phyloP scores from a whole-genome alignment of 768 basidiomycete genomes.

The Serendipita sp. region DNA sequence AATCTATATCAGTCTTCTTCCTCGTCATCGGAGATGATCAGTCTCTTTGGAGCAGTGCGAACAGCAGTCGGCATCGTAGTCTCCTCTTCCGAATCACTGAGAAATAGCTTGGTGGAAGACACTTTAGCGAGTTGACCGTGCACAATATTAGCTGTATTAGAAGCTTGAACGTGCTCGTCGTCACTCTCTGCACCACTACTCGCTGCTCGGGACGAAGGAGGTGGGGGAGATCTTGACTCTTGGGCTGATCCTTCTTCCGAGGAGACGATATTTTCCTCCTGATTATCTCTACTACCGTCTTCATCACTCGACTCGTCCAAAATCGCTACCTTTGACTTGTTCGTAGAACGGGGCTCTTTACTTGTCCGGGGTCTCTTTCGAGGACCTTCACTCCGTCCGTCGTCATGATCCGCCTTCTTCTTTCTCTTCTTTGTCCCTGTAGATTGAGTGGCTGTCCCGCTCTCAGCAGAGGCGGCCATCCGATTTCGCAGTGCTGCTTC shows the following conservation, averaged over 20 bases:
- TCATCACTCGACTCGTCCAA: background rate
- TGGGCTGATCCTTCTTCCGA: too few relatives aligned
- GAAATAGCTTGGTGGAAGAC: background rate
- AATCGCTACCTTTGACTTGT: background rate
- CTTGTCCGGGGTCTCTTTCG: constrained; percentile 18
- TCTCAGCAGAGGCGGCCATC: constrained; percentile 25
- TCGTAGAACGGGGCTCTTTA: background rate
- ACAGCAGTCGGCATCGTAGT: background rate
- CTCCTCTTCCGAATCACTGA: background rate
- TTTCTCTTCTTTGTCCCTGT: constrained; percentile 45
- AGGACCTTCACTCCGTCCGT: constrained; percentile 26
- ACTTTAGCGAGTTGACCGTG: background rate
- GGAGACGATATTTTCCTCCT: too few relatives aligned
- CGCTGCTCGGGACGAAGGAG: background rate
- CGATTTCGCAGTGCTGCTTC: constrained; percentile 49
- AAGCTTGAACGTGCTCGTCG: background rate
- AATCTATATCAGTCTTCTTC: background rate
- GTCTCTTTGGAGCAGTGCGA: background rate
- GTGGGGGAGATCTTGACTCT: background rate
- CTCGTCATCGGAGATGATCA: background rate
- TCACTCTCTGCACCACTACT: background rate
- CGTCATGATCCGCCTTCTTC: constrained; percentile 28
- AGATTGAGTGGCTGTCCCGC: constrained; percentile 30
- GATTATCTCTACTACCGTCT: background rate
- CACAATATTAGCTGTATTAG: too few relatives aligned